These are phyloP conservation scores for Lentinula edodes DNA, from an alignment of 768 basidiomycete species.

Conservation along the genomic window DNA sequence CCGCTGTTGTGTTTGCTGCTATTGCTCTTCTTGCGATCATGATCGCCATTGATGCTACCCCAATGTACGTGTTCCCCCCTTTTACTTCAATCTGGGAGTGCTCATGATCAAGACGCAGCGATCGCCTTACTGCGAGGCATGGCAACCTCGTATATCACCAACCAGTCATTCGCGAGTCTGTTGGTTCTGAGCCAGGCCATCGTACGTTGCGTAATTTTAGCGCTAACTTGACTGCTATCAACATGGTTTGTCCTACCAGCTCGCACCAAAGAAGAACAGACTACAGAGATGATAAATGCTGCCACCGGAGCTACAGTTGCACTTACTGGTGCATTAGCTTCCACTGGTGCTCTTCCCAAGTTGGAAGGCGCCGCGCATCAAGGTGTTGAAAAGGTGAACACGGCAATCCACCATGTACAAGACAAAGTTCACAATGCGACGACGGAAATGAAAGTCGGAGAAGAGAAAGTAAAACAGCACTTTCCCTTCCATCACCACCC, in stretches of 20 bases:
- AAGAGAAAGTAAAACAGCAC: background rate
- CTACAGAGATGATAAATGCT: background rate
- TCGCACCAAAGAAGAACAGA: no score
- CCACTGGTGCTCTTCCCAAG: background rate
- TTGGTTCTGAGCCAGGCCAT: no score
- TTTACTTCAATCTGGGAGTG: no score
- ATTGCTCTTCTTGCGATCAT: background rate
- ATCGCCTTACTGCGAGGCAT: no score
- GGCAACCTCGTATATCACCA: no score
- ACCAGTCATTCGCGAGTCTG: no score
- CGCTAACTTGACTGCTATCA: no score
- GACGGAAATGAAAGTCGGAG: background rate
- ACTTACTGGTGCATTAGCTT: background rate
- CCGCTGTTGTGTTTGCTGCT: background rate
- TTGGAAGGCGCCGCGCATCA: background rate
- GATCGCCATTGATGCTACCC: background rate
- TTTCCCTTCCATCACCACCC: no score
- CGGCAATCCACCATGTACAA: background rate
- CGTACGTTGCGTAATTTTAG: no score
- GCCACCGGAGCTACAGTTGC: background rate
- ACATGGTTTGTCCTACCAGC: no score
- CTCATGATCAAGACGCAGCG: no score
- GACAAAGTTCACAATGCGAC: background rate
- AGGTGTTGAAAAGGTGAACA: background rate
- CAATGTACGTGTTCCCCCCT: no score